These are phyloP conservation scores for Porogramme epimiltina DNA, from an alignment of 1,284 basidiomycete genomes.

Conservation along the genomic window DNA sequence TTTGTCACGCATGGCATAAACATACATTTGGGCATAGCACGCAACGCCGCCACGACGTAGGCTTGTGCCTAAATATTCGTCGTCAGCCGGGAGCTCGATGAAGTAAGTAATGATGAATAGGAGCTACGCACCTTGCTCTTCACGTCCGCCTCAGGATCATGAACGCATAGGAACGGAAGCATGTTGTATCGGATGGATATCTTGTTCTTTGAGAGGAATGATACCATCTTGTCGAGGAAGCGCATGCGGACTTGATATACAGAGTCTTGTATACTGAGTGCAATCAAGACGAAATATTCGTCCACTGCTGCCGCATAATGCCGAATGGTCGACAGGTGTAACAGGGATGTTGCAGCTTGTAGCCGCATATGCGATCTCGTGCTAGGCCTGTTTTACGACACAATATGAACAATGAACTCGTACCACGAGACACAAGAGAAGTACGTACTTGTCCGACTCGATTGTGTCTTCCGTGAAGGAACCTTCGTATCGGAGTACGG, in stretches of 20 bases:
- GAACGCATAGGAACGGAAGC: conserved; percentile 85
- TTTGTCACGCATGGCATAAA: not conserved
- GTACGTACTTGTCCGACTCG: conserved; percentile 60
- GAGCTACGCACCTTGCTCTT: conserved; percentile 39
- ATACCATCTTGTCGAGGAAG: conserved; percentile 79
- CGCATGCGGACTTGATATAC: conserved; percentile 83
- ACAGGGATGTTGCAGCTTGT: conserved; percentile 78
- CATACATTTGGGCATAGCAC: conserved; percentile 50
- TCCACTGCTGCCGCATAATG: conserved; percentile 63
- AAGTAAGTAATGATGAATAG: not conserved
- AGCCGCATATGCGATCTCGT: conserved; percentile 75
- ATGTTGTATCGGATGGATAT: conserved; percentile 79
- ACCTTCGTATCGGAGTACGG: conserved; percentile 68
- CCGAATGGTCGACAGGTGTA: conserved; percentile 76
- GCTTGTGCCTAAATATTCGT: conserved; percentile 50
- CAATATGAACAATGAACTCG: not conserved
- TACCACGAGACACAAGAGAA: no score
- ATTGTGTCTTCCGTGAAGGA: conserved; percentile 56
- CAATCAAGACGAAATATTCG: conserved; percentile 69
- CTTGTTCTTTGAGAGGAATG: conserved; percentile 61
- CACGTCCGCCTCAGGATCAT: conserved; percentile 89
- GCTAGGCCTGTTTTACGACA: conserved; percentile 60
- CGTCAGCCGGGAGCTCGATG: not conserved
- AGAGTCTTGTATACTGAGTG: conserved; percentile 80
- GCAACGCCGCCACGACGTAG: conserved; percentile 54